Evolutionary conservation across 306 rosid genomes (phyloP).

Genomic region (Begonia loranthoides): DNA sequence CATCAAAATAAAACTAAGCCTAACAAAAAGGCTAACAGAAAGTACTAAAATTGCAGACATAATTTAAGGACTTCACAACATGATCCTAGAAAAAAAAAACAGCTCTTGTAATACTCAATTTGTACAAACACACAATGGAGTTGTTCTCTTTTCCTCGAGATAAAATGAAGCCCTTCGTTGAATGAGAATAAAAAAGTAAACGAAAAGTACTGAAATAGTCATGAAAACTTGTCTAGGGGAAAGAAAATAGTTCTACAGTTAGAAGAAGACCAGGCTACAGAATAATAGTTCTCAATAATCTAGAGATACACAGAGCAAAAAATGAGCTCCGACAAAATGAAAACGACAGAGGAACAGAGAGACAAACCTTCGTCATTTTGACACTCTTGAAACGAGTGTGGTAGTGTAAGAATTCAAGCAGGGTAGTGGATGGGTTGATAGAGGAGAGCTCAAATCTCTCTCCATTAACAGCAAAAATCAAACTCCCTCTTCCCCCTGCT

Average conservation of each 20-base stretch:
- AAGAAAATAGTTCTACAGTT: neutral
- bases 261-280: neutral
- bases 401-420: slow-evolving; percentile 55
- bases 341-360: neutral
- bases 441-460: slow-evolving; percentile 40
- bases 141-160: too few species aligned
- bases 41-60: neutral
- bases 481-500: slow-evolving; percentile 1
- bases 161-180: too few species aligned
- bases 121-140: neutral
- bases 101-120: neutral
- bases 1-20: too few species aligned
- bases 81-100: neutral
- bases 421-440: slow-evolving; percentile 56
- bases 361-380: slow-evolving; percentile 74
- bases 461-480: slow-evolving; percentile 54
- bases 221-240: too few species aligned
- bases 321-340: neutral
- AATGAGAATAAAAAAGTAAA: too few species aligned
- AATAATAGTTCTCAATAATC: neutral
- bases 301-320: neutral
- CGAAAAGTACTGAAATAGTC: too few species aligned
- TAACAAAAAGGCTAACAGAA: too few species aligned
- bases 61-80: too few species aligned
- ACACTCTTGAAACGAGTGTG: slow-evolving; percentile 63